Base-by-base conservation (phyloP, 2,329 filamentous ascomycete species). In the Neoscytalidium dimidiatum region DNA sequence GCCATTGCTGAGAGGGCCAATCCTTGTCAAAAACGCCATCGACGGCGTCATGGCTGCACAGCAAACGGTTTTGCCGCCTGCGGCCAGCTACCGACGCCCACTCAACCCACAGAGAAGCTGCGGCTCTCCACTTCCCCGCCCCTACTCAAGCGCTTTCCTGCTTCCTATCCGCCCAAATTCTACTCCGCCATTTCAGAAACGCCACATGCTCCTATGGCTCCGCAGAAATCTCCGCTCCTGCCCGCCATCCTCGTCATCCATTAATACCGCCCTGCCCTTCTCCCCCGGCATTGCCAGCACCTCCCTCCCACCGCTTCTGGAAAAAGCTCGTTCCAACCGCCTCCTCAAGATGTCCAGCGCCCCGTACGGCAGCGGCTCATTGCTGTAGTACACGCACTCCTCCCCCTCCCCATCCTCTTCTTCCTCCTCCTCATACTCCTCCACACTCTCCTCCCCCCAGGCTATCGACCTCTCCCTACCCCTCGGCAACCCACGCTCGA, bases 281-380 rank as follows among this genome's bases (percentile, higher is more conserved):
- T 70, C 74, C n/a, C 76, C 74, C n/a, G 79, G 74, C 58, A 13
- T 62, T 61, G 38, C 69, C 38, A 46, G 28, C 13, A 46, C 38
- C 51, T 53, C 48, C 38, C 52, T 43, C 8, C 43, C 63, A 19
- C 51, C 48, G 2, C 51, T 21, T n/a, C 51, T 35, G 28, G 41
- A 29, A 53, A 65, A 63, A 9, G 63, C 48, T 53, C 48, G 44
- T 33, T 48, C 43, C 33, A 71, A 66, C 68, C 69, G 67, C 58
- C 67, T 48, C 46, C 66, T 62, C 65, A 71, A 48, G 3, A 66
- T 48, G 49, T 71, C 68, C n/a, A 69, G 62, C 51, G 69, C 69
- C 14, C 69, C 69, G 13, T 69, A 66, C 43, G 64, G 66, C 61
- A 68, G 57, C 48, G 67, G 61, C 46, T 68, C 67, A 51, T 48